Evolutionary conservation across 345 rosid genomes (phyloP).

Genomic region (Eucalyptus polyanthemos): DNA sequence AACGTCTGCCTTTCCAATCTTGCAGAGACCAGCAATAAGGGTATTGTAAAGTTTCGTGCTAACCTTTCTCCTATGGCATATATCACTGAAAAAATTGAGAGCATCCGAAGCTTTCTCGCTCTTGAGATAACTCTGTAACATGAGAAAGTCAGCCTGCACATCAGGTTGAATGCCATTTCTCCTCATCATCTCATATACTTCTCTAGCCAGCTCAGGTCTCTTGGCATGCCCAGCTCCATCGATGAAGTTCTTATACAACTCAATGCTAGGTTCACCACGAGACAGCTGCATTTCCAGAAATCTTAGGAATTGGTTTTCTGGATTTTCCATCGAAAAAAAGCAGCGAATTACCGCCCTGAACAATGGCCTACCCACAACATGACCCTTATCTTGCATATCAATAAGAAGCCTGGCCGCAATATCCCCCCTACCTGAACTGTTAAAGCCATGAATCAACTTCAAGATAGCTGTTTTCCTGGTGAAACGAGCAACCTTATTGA

Average conservation of each 20-base stretch:
- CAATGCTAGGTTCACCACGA: slow-evolving; percentile 3
- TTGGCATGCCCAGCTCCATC: slow-evolving; percentile 67
- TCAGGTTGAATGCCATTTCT: slow-evolving; percentile 32
- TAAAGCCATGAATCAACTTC: slow-evolving; percentile 42
- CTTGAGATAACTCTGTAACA: slow-evolving; percentile 60
- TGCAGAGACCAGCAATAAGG: slow-evolving; percentile 52
- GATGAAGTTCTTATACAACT: slow-evolving; percentile 42
- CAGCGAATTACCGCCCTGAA: slow-evolving; percentile 41
- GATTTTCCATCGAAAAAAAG: slow-evolving; percentile 35
- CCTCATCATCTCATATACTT: slow-evolving; percentile 52
- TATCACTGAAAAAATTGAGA: slow-evolving; percentile 29
- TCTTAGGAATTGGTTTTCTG: slow-evolving; percentile 21
- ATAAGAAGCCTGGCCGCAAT: slow-evolving; percentile 52
- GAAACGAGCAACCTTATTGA: slow-evolving; percentile 17
- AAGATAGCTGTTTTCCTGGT: slow-evolving; percentile 11
- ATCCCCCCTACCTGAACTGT: slow-evolving; percentile 33
- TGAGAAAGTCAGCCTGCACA: slow-evolving; percentile 17
- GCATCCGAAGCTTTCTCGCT: slow-evolving; percentile 49
- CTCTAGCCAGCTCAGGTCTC: slow-evolving; percentile 60
- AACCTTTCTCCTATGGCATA: slow-evolving; percentile 11
- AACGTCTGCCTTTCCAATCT: slow-evolving; percentile 20
- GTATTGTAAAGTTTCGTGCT: slow-evolving; percentile 22
- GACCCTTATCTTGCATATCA: slow-evolving; percentile 71
- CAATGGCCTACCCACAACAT: slow-evolving; percentile 11
- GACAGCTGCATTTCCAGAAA: slow-evolving; percentile 48